A percentile compares a stretch with the other conserved stretches of the same genome.
Conservation (phyloP, 2,329 filamentous ascomycete genomes). For the Chrysoporthe deuterocubensis region DNA sequence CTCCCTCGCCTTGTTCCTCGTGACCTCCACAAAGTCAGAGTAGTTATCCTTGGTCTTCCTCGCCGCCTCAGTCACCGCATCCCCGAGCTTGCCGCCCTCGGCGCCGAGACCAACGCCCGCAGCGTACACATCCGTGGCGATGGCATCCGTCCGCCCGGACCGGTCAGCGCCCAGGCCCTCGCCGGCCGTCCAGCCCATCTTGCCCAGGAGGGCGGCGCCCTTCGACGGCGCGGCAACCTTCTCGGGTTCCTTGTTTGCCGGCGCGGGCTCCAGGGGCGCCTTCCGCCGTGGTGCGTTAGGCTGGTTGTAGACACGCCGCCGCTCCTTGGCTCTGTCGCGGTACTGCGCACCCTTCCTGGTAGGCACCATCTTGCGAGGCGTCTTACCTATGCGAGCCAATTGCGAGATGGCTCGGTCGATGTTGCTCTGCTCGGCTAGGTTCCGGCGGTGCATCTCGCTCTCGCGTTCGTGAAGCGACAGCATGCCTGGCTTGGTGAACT, state of each 20-base stretch:
- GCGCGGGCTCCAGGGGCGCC: constrained; percentile 48
- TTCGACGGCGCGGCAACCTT: constrained; percentile 49
- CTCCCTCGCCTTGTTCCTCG: constrained; percentile 69
- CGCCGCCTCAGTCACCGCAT: constrained; percentile 67
- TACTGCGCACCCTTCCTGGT: constrained; percentile 47
- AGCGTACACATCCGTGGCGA: constrained; percentile 67
- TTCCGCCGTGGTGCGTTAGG: constrained; percentile 49
- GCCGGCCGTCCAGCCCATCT: constrained; percentile 73
- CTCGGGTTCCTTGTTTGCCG: constrained; percentile 35
- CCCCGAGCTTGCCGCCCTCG: constrained; percentile 70
- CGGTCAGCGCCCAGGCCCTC: constrained; percentile 67
- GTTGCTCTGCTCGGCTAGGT: constrained; percentile 36
- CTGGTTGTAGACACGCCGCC: constrained; percentile 65
- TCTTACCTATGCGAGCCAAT: constrained; percentile 34
- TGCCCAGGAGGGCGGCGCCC: constrained; percentile 69
- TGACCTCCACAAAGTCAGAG: constrained; percentile 65
- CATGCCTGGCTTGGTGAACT: constrained; percentile 44
- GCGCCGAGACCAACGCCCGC: constrained; percentile 73
- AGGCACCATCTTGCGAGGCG: constrained; percentile 38
- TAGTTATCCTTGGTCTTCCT: constrained; percentile 64
- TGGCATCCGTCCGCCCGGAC: constrained; percentile 65
- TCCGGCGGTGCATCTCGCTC: constrained; percentile 47
- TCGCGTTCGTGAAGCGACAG: constrained; percentile 50
- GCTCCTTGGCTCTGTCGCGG: constrained; percentile 70
- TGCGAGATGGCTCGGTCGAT: constrained; percentile 37